Conservation (phyloP, 2,329 filamentous ascomycete genomes). For the Sarocladiaceae sp. region DNA sequence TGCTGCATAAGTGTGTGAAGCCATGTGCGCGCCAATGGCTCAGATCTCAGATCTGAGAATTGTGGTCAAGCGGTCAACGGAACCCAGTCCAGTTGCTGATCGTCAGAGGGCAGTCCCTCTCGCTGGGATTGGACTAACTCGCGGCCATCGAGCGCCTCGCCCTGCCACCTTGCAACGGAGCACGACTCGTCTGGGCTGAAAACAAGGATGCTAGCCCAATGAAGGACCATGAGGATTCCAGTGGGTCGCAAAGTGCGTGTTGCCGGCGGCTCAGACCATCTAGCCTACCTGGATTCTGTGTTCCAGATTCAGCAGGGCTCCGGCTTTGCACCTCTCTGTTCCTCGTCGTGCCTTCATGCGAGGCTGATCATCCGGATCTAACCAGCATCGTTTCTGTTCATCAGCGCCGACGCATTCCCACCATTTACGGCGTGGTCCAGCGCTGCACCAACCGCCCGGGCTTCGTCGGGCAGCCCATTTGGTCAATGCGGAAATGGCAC, state of each 20-base stretch:
- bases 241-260: background rate
- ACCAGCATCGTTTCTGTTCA: background rate
- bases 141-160: background rate
- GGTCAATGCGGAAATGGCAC: background rate
- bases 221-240: background rate
- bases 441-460: background rate
- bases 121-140: background rate
- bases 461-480: background rate
- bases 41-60: constrained; percentile 9
- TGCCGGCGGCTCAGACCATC: background rate
- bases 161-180: constrained; percentile 1
- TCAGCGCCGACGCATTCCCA: too few relatives aligned
- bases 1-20: background rate
- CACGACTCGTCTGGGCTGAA: constrained; percentile 5
- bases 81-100: background rate
- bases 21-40: constrained; percentile 4
- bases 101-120: background rate
- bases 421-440: too few relatives aligned
- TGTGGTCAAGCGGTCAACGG: background rate
- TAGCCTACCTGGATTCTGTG: background rate
- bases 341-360: background rate
- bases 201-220: constrained; percentile 5
- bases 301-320: background rate
- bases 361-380: background rate
- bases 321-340: background rate